Conservation (phyloP, 2,329 filamentous ascomycete species). For the Sarocladium oryzae region DNA sequence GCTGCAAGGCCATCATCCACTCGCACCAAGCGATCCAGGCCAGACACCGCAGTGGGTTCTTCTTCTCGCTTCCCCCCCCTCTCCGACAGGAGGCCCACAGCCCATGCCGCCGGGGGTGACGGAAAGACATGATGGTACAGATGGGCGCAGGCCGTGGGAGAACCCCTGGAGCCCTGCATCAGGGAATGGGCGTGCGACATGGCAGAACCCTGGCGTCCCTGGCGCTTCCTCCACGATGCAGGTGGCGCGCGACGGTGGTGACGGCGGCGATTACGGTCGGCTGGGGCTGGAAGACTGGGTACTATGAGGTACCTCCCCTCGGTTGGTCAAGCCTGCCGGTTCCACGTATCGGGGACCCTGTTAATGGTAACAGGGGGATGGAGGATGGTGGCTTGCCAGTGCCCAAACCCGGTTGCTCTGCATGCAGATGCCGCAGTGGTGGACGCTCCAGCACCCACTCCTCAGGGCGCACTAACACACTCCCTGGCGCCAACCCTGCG, state of each 20-base stretch:
- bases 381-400: neutral
- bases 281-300: neutral
- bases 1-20: constrained; percentile 3
- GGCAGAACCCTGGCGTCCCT: constrained; percentile 2
- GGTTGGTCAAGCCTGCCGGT: neutral
- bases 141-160: neutral
- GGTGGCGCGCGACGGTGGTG: constrained; percentile 5
- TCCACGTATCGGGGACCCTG: neutral
- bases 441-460: neutral
- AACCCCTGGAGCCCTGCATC: constrained; percentile 10
- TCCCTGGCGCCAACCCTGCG: constrained; percentile 3
- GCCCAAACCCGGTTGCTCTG: neutral
- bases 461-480: constrained; percentile 7
- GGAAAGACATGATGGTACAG: neutral
- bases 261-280: constrained; percentile 3
- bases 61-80: neutral
- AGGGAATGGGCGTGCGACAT: neutral
- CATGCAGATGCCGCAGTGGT: neutral
- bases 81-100: constrained; percentile 3
- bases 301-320: neutral
- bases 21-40: constrained; percentile 6
- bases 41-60: neutral
- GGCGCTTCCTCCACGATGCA: constrained; percentile 3
- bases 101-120: constrained; percentile 8
- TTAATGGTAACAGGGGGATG: neutral